Percentiles rank a stretch among this genome's conserved stretches.
These are phyloP conservation scores for Fusarium liriodendri DNA, from an alignment of 2,329 filamentous ascomycete species.

Conservation along the genomic window DNA sequence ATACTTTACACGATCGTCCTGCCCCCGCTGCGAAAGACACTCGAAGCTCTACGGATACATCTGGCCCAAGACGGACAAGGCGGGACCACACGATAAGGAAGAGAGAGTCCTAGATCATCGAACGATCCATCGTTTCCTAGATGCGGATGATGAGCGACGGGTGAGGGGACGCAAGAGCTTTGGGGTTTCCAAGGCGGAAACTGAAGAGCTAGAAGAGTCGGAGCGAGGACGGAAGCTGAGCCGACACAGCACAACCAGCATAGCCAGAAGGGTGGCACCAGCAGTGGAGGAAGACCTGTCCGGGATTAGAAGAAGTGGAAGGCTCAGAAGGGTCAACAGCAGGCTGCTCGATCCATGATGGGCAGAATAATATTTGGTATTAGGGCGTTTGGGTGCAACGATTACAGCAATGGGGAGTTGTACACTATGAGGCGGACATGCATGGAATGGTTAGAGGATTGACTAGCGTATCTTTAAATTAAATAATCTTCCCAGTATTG, in stretches of 20 bases:
- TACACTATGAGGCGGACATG: background rate
- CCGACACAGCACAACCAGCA: slow-evolving; percentile 18
- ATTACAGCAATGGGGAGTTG: slow-evolving; percentile 19
- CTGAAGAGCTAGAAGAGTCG: slow-evolving; percentile 40
- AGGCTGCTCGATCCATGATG: slow-evolving; percentile 41
- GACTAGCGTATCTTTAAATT: slow-evolving; percentile 1
- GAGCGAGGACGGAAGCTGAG: slow-evolving; percentile 42
- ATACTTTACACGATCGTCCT: slow-evolving; percentile 86
- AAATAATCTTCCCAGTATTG: background rate
- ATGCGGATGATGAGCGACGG: slow-evolving; percentile 73
- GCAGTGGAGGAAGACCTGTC: slow-evolving; percentile 34
- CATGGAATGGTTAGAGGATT: background rate
- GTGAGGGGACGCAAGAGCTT: slow-evolving; percentile 57
- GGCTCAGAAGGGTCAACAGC: slow-evolving; percentile 50
- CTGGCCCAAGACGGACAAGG: slow-evolving; percentile 94
- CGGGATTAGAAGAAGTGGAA: slow-evolving; percentile 49
- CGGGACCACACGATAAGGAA: slow-evolving; percentile 78
- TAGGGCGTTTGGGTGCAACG: slow-evolving; percentile 1
- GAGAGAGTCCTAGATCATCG: slow-evolving; percentile 84
- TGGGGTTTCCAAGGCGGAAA: slow-evolving; percentile 42
- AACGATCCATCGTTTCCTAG: slow-evolving; percentile 86
- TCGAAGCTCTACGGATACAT: slow-evolving; percentile 94
- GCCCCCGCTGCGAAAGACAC: slow-evolving; percentile 93
- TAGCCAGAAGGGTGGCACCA: slow-evolving; percentile 13
- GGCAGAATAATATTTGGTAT: background rate